Evolutionary conservation across 768 basidiomycete genomes (phyloP).

Genomic region (Boletellus ananiceps): DNA sequence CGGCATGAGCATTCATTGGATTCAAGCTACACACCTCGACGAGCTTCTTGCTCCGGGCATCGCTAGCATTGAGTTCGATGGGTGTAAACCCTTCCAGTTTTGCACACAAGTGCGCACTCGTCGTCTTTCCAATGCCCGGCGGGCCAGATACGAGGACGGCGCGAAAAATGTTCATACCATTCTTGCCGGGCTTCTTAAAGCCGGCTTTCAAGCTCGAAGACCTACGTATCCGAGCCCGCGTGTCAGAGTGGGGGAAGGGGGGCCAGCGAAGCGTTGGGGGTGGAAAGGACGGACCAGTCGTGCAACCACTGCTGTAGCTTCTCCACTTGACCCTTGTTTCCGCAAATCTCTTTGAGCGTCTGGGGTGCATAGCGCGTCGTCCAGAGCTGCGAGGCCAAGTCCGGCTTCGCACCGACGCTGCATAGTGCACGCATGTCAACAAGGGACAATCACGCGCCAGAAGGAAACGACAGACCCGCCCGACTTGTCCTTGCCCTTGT

Average conservation of each 20-base stretch:
- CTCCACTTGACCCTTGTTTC: constrained; percentile 90
- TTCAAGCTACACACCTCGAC: constrained; percentile 59
- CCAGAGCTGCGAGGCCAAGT: constrained; percentile 75
- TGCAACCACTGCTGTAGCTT: constrained; percentile 83
- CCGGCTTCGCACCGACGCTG: constrained; percentile 32
- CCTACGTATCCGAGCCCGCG: constrained; percentile 41
- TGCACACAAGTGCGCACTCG: constrained; percentile 89
- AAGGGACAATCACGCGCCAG: too few relatives aligned
- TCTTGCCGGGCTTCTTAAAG: constrained; percentile 95
- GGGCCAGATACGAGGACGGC: constrained; percentile 89
- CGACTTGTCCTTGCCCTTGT: constrained; percentile 6
- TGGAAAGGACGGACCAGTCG: constrained; percentile 60
- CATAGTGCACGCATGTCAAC: neutral
- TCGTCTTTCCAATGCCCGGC: constrained; percentile 97
- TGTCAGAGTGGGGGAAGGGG: too few relatives aligned
- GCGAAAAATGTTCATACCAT: constrained; percentile 78
- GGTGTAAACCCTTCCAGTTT: constrained; percentile 87
- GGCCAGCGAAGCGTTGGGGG: too few relatives aligned
- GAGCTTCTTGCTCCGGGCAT: constrained; percentile 92
- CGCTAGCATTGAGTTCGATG: constrained; percentile 95
- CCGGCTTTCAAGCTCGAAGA: constrained; percentile 60
- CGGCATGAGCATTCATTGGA: neutral
- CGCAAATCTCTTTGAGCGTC: constrained; percentile 84
- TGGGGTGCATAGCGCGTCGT: constrained; percentile 93
- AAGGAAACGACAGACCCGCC: constrained; percentile 15